Conservation (phyloP, 2,329 filamentous ascomycete species). For the Neonectria magnoliae region DNA sequence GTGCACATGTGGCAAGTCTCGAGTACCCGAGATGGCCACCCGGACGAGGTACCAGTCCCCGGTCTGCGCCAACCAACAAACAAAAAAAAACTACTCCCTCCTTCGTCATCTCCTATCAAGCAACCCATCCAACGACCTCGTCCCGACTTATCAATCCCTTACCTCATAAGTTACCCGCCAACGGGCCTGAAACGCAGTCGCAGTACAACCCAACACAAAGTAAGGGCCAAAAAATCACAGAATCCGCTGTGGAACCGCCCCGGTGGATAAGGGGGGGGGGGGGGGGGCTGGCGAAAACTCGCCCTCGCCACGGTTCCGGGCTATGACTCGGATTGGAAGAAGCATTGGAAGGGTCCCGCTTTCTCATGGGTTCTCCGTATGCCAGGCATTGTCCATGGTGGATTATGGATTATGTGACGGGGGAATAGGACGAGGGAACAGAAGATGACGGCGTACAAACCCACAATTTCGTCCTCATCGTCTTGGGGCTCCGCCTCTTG, state of each 20-base stretch:
- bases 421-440: neutral
- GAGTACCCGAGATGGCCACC: neutral
- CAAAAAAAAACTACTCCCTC: neutral
- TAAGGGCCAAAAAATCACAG: constrained; percentile 9
- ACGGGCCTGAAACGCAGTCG: constrained; percentile 6
- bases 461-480: constrained; percentile 16
- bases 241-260: constrained; percentile 33
- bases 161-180: constrained; percentile 32
- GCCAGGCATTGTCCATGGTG: neutral
- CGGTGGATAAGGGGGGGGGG: constrained; percentile 36
- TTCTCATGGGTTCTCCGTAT: constrained; percentile 33
- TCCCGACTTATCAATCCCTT: constrained; percentile 23
- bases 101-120: constrained; percentile 32
- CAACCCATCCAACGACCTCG: neutral
- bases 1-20: neutral
- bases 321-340: constrained; percentile 39
- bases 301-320: constrained; percentile 33
- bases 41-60: constrained; percentile 26
- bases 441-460: constrained; percentile 3
- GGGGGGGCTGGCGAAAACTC: constrained; percentile 22
- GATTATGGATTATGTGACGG: constrained; percentile 2
- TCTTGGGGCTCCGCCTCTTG: constrained; percentile 5
- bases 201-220: constrained; percentile 28
- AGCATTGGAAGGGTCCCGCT: constrained; percentile 1
- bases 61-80: neutral